Evolutionary conservation across 2,329 filamentous ascomycete genomes (phyloP).

Genomic region (Sporothrix globosa): DNA sequence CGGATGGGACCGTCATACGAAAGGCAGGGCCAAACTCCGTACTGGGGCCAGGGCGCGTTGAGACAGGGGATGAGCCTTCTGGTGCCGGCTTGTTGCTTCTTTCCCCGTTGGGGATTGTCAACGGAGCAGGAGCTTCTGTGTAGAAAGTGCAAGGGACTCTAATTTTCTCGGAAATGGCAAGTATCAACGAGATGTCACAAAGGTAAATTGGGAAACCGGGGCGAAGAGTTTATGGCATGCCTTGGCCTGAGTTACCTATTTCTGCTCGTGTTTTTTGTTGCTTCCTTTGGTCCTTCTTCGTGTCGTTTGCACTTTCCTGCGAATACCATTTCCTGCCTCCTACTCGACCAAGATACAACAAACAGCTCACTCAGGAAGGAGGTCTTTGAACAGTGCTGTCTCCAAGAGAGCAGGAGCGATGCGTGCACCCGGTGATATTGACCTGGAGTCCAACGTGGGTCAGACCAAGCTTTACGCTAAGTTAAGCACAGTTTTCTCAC

Average conservation of each 20-base stretch:
- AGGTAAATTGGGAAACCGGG: background rate
- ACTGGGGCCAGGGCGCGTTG: background rate
- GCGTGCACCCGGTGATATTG: background rate
- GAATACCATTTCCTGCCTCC: too few relatives aligned
- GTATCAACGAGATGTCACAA: slow-evolving; percentile 4
- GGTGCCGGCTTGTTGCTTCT: background rate
- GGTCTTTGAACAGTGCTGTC: background rate
- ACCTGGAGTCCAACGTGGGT: background rate
- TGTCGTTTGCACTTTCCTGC: slow-evolving; percentile 4
- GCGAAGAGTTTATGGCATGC: slow-evolving; percentile 13
- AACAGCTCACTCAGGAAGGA: background rate
- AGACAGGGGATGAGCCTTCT: background rate
- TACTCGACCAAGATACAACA: background rate
- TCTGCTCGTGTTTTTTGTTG: background rate
- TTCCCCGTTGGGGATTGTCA: background rate
- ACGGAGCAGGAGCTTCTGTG: background rate
- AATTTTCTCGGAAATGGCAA: slow-evolving; percentile 10
- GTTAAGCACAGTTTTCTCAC: background rate
- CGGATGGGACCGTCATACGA: background rate
- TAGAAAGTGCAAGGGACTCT: slow-evolving; percentile 5
- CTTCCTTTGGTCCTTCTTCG: background rate
- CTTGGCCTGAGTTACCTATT: slow-evolving; percentile 4
- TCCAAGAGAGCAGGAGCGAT: background rate
- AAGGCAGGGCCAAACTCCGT: background rate
- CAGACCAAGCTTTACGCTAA: slow-evolving; percentile 15